These are phyloP conservation scores for Amanita subjunquillea DNA, from an alignment of 768 basidiomycete species.

Conservation along the genomic window DNA sequence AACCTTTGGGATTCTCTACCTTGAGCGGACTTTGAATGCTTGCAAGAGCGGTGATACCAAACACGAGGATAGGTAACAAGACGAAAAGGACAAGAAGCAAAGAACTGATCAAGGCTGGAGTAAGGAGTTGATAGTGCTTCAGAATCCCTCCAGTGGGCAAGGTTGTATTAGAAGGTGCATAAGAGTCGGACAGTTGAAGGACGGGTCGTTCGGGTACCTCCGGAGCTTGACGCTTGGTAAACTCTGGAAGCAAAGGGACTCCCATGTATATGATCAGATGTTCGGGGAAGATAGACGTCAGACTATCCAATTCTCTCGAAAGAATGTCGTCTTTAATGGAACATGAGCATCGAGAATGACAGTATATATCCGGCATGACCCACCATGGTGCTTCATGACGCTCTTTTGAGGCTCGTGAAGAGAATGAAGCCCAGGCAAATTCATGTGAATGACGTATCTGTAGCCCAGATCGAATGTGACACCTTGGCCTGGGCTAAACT, in stretches of 20 bases:
- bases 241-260: conserved; percentile 21
- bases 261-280: conserved; percentile 63
- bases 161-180: conserved; percentile 19
- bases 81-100: conserved; percentile 60
- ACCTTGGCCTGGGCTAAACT: conserved; percentile 28
- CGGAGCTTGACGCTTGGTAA: conserved; percentile 30
- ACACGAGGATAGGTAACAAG: conserved; percentile 52
- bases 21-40: conserved; percentile 66
- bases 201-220: conserved; percentile 15
- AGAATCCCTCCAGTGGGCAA: conserved; percentile 49
- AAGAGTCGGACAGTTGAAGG: conserved; percentile 11
- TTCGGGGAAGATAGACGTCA: conserved; percentile 41
- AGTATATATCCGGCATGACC: background rate
- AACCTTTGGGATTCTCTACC: conserved; percentile 55
- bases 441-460: conserved; percentile 50
- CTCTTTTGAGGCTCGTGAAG: conserved; percentile 26
- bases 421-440: conserved; percentile 27
- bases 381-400: conserved; percentile 46
- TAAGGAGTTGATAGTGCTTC: conserved; percentile 66
- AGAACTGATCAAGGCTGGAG: conserved; percentile 59
- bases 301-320: conserved; percentile 24
- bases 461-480: conserved; percentile 22
- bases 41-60: conserved; percentile 57
- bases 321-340: background rate
- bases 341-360: background rate